Conservation (phyloP, 2,329 filamentous ascomycete genomes). For the Colletotrichum sp. region DNA sequence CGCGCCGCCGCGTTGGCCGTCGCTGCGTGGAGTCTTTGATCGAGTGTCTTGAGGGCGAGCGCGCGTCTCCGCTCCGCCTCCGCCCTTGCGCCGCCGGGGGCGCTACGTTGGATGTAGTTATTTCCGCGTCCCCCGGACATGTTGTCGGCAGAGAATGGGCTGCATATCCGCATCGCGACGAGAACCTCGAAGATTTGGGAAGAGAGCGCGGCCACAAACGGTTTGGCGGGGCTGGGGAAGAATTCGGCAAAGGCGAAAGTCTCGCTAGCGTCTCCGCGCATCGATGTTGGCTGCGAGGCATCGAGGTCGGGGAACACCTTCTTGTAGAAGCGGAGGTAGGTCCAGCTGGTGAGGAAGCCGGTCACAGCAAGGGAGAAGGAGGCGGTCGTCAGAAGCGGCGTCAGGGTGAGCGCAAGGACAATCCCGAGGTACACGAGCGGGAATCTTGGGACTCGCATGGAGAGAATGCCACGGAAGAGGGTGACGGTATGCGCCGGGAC, state of each 20-base stretch:
- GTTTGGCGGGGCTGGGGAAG: slow-evolving; percentile 86
- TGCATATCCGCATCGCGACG: slow-evolving; percentile 78
- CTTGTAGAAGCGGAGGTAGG: slow-evolving; percentile 96
- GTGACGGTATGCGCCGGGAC: slow-evolving; percentile 97
- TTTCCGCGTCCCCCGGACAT: slow-evolving; percentile 75
- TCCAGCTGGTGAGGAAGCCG: slow-evolving; percentile 89
- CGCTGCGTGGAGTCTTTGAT: slow-evolving; percentile 89
- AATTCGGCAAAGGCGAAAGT: slow-evolving; percentile 96
- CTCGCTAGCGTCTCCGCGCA: slow-evolving; percentile 92
- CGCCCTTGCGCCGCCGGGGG: slow-evolving; percentile 75
- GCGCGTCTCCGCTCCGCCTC: slow-evolving; percentile 91
- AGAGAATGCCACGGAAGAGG: slow-evolving; percentile 85
- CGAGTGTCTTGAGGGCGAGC: slow-evolving; percentile 86
- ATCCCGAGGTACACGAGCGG: slow-evolving; percentile 77
- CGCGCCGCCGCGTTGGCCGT: slow-evolving; percentile 55
- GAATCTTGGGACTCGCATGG: slow-evolving; percentile 80
- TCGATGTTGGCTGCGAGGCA: slow-evolving; percentile 61
- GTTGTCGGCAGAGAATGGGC: slow-evolving; percentile 83
- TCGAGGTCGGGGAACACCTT: slow-evolving; percentile 72
- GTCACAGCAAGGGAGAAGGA: slow-evolving; percentile 80
- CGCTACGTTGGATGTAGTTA: slow-evolving; percentile 58
- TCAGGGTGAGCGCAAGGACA: slow-evolving; percentile 68
- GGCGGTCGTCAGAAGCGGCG: slow-evolving; percentile 68
- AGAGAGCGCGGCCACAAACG: slow-evolving; percentile 74
- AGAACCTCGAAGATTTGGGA: slow-evolving; percentile 77